Evolutionary conservation across 257 asterid genomes (phyloP), one percentile per base, ranked within the genome.

Genomic region (Solanum ahanhuiri): DNA sequence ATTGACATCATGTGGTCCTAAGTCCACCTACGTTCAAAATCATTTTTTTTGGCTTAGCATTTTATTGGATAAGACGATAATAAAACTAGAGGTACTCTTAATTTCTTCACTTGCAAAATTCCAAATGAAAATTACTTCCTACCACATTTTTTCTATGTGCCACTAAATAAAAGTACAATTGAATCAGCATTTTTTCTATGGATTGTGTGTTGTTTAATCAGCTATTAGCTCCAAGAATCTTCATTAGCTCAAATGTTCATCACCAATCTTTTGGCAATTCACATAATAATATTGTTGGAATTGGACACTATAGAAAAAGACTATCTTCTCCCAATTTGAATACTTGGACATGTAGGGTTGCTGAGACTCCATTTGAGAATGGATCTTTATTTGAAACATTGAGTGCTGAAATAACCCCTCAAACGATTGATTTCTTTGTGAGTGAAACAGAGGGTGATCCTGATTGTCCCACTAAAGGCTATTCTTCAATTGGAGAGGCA

Each of bases 391-490:
- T 91, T 72, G 89, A 72, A 30, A 90, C 94, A 28, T 54, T 91
- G 23, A 91, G 93, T 86, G 97, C 94, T 37, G 95, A 93, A 81
- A 93, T 92, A n/a, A 92, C 95, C 33, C 95, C 90, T 7, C 98
- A 94, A 87, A 92, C 94, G 45, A 70, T 87, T 51, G 95, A 92
- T 92, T 96, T 96, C 94, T 96, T 95, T 73, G 97, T 93, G 7
- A 95, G 99, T 83, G 99, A 96, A 86, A 95, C 99, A 1, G 94
- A 96, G 57, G 98, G 96, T 25, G 98, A 96, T 88, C 99, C 99
- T 34, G 98, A 95, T 88, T 87, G 96, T 87, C 99, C 99, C 0
- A 88, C 98, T 28, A 89, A 87, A 3, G 98, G 98, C 3, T 96
- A 89, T 91, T 91, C 96, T 64, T 88, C 98, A 7, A 89, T 96